phyloP scores from a whole-genome alignment of 139 green algal genomes.

The Raphidocelis subcapitata region DNA sequence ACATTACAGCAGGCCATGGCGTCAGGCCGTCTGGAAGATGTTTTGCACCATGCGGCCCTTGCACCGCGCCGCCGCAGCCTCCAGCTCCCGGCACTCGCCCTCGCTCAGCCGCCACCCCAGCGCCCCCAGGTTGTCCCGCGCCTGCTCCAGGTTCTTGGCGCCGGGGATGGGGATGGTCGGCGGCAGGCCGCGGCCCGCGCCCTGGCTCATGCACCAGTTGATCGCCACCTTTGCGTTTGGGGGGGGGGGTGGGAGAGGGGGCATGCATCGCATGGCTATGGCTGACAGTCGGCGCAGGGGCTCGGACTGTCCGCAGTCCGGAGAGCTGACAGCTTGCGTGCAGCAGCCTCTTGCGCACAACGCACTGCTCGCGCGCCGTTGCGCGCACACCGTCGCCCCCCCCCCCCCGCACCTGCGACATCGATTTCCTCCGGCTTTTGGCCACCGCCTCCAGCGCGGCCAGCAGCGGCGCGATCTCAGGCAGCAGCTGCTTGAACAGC shows the following conservation, averaged over 20 bases:
- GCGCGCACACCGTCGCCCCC: not conserved
- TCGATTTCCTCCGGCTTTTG: constrained; percentile 58
- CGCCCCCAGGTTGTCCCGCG: constrained; percentile 62
- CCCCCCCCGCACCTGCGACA: constrained; percentile 49
- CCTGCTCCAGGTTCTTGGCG: constrained; percentile 80
- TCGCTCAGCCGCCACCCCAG: constrained; percentile 73
- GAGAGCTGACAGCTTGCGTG: no score
- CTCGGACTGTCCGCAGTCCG: no score
- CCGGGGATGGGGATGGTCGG: constrained; percentile 86
- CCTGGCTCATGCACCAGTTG: constrained; percentile 96
- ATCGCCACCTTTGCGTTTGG: constrained; percentile 96
- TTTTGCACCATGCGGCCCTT: constrained; percentile 81
- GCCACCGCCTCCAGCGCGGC: constrained; percentile 61
- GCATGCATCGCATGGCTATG: no score
- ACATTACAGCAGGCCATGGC: no score
- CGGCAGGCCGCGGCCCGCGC: constrained; percentile 35
- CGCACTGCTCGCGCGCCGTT: not conserved
- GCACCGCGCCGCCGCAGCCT: constrained; percentile 44
- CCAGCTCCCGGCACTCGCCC: constrained; percentile 70
- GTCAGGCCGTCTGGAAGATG: constrained; percentile 81
- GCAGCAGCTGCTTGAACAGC: constrained; percentile 86
- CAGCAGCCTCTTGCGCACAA: not conserved
- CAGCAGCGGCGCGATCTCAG: constrained; percentile 64
- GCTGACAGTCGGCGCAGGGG: no score
- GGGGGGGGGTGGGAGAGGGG: not conserved